Evolutionary conservation across 1,284 basidiomycete species (phyloP), one percentile per base, ranked within the genome.

Genomic region (Cutaneotrichosporon cavernicola): DNA sequence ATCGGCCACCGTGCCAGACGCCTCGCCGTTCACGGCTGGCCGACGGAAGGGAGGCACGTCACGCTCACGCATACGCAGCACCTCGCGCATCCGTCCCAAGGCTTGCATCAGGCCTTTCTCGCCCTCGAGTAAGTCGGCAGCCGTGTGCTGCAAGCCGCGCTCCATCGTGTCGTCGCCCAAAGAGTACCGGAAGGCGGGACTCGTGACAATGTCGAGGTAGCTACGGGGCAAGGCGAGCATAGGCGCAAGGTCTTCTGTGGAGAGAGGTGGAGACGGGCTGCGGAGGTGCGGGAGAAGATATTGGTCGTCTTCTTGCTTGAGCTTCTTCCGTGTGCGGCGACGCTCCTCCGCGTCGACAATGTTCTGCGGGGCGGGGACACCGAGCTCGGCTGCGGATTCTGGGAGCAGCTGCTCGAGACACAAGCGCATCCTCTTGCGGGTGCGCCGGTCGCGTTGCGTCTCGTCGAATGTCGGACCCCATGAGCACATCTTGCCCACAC

Each of bases 101-200:
- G 77, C 75, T 62, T 77, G 76, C 69, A 77, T 69, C 36, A 82
- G 62, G 9, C 75, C 76, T 60, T 75, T 80, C 65, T 82, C 81
- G 34, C 79, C 77, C 49, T 82, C 79, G 32, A 82, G 66, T 31
- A 82, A 63, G 58, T 82, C 80, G 36, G 74, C 75, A 0, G 79
- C 77, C 7, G 81, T 81, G 30, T 76, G 63, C 63, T 78, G 76
- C 43, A 82, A 58, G 0, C 79, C 80, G 22, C 70, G 72, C 67
- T 82, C 81, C 68, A 79, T 75, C 58, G 71, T 72, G 53, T 79
- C 80, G 49, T 77, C 72, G 8, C 77, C 80, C 21, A 82, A 70
- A 0, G 81, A 77, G 64, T 82, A 75, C 30, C 76, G 63, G 69
- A 81, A 76, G 2, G 80, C 75, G 0, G 79, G 76, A 31, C 72